phyloP scores from a whole-genome alignment of 2,329 filamentous ascomycete genomes.

The Nemania bipapillata region DNA sequence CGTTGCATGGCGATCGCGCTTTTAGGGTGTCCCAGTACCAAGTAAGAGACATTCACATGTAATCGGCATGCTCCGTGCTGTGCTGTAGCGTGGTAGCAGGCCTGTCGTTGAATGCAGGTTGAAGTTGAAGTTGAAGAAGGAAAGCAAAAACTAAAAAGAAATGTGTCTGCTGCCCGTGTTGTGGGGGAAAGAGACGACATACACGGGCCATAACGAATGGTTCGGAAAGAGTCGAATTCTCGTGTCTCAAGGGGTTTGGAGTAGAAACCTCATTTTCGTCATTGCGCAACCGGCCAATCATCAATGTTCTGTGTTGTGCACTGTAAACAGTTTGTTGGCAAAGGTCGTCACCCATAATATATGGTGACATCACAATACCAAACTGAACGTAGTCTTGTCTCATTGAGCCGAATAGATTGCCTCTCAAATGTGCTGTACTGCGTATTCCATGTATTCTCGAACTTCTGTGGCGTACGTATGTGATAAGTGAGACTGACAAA shows the following conservation, averaged over 20 bases:
- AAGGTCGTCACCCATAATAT: background rate
- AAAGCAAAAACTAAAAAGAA: slow-evolving; percentile 18
- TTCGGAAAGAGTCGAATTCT: background rate
- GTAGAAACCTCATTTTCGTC: slow-evolving; percentile 11
- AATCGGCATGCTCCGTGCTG: slow-evolving; percentile 22
- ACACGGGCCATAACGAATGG: slow-evolving; percentile 9
- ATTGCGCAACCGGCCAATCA: slow-evolving; percentile 27
- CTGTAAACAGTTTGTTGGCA: slow-evolving; percentile 27
- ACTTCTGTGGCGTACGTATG: background rate
- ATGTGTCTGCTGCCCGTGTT: background rate
- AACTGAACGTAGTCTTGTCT: slow-evolving; percentile 18
- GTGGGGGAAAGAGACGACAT: background rate
- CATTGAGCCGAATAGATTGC: slow-evolving; percentile 5
- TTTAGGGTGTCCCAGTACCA: slow-evolving; percentile 11
- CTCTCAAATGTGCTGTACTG: slow-evolving; percentile 11
- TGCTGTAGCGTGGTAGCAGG: slow-evolving; percentile 15
- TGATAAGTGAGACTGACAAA: slow-evolving; percentile 26
- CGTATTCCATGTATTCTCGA: background rate
- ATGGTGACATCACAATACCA: slow-evolving; percentile 21
- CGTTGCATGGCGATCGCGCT: slow-evolving; percentile 33
- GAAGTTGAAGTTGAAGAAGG: too few species aligned
- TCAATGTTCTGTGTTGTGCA: slow-evolving; percentile 11
- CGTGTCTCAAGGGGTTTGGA: slow-evolving; percentile 21
- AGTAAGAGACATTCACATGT: slow-evolving; percentile 4
- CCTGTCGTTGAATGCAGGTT: slow-evolving; percentile 20